Evolutionary conservation across 441 rosid genomes (phyloP).

Genomic region (Populus trichocarpa): DNA sequence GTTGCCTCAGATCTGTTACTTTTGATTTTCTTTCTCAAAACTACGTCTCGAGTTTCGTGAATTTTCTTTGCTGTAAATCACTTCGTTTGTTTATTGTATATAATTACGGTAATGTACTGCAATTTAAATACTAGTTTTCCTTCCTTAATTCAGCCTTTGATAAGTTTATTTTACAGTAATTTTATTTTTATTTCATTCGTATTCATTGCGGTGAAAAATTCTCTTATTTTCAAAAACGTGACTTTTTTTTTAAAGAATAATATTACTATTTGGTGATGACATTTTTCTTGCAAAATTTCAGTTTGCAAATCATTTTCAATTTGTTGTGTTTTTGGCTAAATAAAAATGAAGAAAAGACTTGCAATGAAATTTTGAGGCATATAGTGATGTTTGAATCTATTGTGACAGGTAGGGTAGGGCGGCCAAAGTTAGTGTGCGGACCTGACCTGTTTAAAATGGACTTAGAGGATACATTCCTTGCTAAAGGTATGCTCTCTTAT

Average conservation of each 20-base stretch:
- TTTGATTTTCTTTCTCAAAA: neutral
- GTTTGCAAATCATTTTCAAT: neutral
- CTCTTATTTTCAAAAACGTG: neutral
- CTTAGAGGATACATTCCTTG: conserved; percentile 43
- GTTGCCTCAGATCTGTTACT: conserved; percentile 15
- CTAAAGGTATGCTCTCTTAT: conserved; percentile 39
- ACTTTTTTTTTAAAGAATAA: too few species aligned
- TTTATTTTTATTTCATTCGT: too few species aligned
- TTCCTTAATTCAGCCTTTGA: too few species aligned
- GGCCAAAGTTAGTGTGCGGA: conserved; percentile 17
- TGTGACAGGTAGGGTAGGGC: conserved; percentile 32
- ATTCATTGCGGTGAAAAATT: neutral
- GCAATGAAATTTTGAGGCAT: neutral
- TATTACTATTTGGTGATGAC: neutral
- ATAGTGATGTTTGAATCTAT: conserved; percentile 14
- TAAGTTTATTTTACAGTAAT: too few species aligned
- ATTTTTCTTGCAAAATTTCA: neutral
- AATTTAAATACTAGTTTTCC: too few species aligned
- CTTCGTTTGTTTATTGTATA: neutral
- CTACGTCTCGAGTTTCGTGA: neutral
- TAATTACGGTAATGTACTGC: neutral
- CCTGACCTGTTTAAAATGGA: conserved; percentile 40
- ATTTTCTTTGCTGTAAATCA: neutral
- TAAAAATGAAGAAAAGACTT: neutral
- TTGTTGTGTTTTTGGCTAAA: neutral